phyloP scores from a whole-genome alignment of 169 alveolate genomes.

The Plasmodium gonderi region DNA sequence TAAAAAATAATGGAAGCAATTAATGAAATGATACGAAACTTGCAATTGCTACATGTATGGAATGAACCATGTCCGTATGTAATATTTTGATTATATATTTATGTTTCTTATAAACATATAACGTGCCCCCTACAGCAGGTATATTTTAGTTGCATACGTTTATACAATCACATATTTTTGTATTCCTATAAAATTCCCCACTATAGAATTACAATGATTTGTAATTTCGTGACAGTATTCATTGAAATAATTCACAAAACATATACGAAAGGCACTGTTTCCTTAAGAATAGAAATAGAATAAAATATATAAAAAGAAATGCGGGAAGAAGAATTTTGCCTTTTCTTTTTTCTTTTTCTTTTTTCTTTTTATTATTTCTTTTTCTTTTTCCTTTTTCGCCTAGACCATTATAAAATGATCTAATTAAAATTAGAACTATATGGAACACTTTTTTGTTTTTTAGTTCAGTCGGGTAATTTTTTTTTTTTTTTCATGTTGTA shows the following conservation, averaged over 20 bases:
- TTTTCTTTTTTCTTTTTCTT: not conserved
- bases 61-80: no score
- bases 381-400: not conserved
- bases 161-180: no score
- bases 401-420: not conserved
- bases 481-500: not conserved
- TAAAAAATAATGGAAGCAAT: not conserved
- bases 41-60: not conserved
- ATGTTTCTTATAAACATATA: no score
- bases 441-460: conserved; percentile 1
- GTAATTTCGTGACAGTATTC: not conserved
- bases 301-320: not conserved
- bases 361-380: not conserved
- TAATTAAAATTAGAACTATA: not conserved
- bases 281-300: conserved; percentile 21
- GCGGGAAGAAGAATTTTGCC: not conserved
- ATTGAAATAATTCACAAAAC: not conserved
- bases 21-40: not conserved
- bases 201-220: not conserved
- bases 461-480: not conserved
- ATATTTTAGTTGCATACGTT: no score
- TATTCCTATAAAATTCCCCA: no score
- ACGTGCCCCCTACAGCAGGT: no score
- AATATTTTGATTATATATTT: no score
- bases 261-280: not conserved